Evolutionary conservation across 345 rosid species (phyloP).

Genomic region (Syzygium grande): DNA sequence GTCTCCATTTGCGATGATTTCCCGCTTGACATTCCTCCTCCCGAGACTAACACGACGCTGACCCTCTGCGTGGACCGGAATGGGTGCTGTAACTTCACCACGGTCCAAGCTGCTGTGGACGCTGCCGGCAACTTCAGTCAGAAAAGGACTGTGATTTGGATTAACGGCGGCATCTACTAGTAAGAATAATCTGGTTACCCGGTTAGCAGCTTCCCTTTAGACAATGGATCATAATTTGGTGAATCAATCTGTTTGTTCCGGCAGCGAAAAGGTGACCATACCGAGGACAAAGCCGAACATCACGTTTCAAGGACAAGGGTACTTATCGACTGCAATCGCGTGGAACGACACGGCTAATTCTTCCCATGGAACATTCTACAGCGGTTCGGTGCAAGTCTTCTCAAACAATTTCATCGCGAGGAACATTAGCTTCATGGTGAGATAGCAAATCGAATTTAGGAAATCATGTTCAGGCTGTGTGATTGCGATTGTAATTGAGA

Average conservation of each 20-base stretch:
- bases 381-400: conserved; percentile 82
- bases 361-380: conserved; percentile 62
- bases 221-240: background rate
- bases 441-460: background rate
- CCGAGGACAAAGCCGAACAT: conserved; percentile 61
- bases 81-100: conserved; percentile 83
- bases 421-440: conserved; percentile 90
- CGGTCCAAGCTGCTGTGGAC: conserved; percentile 76
- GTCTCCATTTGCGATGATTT: conserved; percentile 63
- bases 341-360: conserved; percentile 89
- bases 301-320: conserved; percentile 91
- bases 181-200: background rate
- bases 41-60: conserved; percentile 55
- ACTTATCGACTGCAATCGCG: conserved; percentile 61
- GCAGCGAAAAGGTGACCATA: conserved; percentile 69
- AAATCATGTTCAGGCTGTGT: background rate
- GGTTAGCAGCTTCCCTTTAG: background rate
- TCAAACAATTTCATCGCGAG: conserved; percentile 64
- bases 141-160: conserved; percentile 65
- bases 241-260: background rate
- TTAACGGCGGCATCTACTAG: conserved; percentile 83
- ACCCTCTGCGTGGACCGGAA: conserved; percentile 66
- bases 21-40: conserved; percentile 53
- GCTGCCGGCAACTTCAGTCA: conserved; percentile 41
- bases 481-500: background rate